Base-by-base conservation (phyloP, 129 eudicot species). In the Scalesia atractyloides region DNA sequence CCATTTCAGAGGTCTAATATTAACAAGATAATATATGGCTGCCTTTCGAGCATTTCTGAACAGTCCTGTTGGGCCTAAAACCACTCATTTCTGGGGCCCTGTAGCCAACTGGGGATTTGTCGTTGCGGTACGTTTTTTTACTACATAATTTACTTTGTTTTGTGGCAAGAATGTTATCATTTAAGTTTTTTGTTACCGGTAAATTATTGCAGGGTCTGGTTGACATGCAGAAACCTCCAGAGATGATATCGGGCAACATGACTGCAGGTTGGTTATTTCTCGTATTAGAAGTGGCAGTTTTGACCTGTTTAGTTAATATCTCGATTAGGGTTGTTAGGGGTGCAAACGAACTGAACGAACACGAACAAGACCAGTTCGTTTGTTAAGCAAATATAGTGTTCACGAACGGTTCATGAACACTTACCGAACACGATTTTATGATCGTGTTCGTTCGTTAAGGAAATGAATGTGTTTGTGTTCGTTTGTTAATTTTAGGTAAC, bases 11-110 rank as follows among this genome's bases (percentile, higher is more conserved):
- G 67, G 74, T 48, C 19, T 51, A 34, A 36, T 9, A 47, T 34
- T 68, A 20, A 19, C 65, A 54, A 68, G 64, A 51, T 75, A 64
- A 10, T 34, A 56, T 43, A 90, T 90, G 97, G 91, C 97, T 76
- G 71, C 97, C 54, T 87, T 87, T 76, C 81, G 82, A 48, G 84
- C 94, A 43, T 90, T 90, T 58, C 52, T 87, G 84, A 87, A 90
- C 87, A 90, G 97, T 72, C 97, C 94, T 1, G 86, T 90, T 81
- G 97, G 97, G 57, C 97, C 97, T 63, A 87, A 90, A 81, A 90
- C 97, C 43, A 85, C 97, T 76, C 97, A 90, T 73, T 90, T 90
- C 46, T 90, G 94, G 97, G 97, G 97, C 22, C 94, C 97, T 47
- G 81, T 90, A 13, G 97, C 91, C 73, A 90, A 90, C 81, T 90